Evolutionary conservation across 352 stramenopile genomes (phyloP), one percentile per base, ranked within the genome.

Genomic region (Phytophthora colocasiae): DNA sequence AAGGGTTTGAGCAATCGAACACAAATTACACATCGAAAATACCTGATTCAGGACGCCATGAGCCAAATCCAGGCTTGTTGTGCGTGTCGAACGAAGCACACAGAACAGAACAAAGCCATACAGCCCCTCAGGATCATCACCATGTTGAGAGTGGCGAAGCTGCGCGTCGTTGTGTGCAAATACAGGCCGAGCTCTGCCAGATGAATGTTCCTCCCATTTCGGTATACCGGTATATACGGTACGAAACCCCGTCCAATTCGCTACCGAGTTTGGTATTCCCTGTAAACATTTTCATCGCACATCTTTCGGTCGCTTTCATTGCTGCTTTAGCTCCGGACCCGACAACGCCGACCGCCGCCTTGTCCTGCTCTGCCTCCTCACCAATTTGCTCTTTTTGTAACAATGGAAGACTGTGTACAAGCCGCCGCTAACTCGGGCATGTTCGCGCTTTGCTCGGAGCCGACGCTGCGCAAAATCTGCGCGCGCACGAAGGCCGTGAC

Each of bases 361-460:
- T 36, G 31, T 36, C 31, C 31, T 36, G 31, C 9, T 36, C 31
- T 43, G 7, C 26, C 34, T 41, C 14, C 31, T 11, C 31, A 14
- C 31, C 29, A 34, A 34, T 34, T 34, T 6, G 31, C 31, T 36
- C 29, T 34, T 34, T 34, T 34, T 34, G 29, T 34, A 27, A 58
- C 39, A 61, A 87, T 85, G 76, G 76, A 91, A 59, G 85, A 91
- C 52, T 95, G 87, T 64, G 54, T 92, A 34, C 67, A 85, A 60
- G 75, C 73, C 63, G 80, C 86, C n/a, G 69, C 76, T 44, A 81
- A 77, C 57, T 83, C 75, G 44, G 83, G 85, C 71, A 89, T 96
- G 69, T 96, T 96, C 67, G 71, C 82, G 56, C 79, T 91, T 56
- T 95, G 87, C 79, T 92, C 81, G 8, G 87, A 95, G 71, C 70